Percentiles rank a stretch among this genome's conserved stretches.
Conservation (phyloP, 371 early-diverging fungal genomes). For the Syncephalis plumigaleata region DNA sequence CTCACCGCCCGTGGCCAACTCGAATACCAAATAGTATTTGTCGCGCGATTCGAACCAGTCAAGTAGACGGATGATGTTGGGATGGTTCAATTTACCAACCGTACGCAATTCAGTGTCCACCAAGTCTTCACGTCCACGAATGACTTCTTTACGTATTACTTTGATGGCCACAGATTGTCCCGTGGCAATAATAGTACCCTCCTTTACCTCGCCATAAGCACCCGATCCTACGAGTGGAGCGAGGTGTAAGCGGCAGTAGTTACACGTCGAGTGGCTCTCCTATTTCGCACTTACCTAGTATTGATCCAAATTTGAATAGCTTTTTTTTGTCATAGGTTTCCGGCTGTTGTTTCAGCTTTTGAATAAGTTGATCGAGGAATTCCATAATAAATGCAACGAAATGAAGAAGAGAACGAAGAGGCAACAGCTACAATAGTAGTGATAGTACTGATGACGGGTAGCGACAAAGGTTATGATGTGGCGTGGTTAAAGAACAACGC, state of each 20-base stretch:
- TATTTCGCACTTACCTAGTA: slow-evolving; percentile 24
- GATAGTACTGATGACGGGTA: no score
- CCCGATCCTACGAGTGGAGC: slow-evolving; percentile 31
- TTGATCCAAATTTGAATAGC: slow-evolving; percentile 33
- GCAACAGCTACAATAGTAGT: no score
- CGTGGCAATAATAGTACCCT: slow-evolving; percentile 32
- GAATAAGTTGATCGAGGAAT: background rate
- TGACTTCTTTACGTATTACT: slow-evolving; percentile 49
- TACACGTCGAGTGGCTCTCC: background rate
- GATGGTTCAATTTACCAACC: slow-evolving; percentile 47
- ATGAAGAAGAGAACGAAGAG: no score
- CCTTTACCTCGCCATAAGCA: slow-evolving; percentile 52
- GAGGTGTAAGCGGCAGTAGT: background rate
- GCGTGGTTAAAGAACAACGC: no score
- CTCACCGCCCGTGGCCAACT: slow-evolving; percentile 80
- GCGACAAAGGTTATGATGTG: no score
- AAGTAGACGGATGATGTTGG: slow-evolving; percentile 60
- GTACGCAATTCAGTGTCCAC: slow-evolving; percentile 57
- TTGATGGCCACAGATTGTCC: slow-evolving; percentile 56
- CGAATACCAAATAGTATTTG: slow-evolving; percentile 80
- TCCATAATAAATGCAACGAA: no score
- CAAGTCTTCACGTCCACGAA: slow-evolving; percentile 48
- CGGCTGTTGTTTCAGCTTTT: slow-evolving; percentile 24
- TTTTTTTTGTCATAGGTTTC: slow-evolving; percentile 49
- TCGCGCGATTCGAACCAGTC: slow-evolving; percentile 50